Evolutionary conservation across 2,329 filamentous ascomycete species (phyloP).

Genomic region (Mariannaea sp.): DNA sequence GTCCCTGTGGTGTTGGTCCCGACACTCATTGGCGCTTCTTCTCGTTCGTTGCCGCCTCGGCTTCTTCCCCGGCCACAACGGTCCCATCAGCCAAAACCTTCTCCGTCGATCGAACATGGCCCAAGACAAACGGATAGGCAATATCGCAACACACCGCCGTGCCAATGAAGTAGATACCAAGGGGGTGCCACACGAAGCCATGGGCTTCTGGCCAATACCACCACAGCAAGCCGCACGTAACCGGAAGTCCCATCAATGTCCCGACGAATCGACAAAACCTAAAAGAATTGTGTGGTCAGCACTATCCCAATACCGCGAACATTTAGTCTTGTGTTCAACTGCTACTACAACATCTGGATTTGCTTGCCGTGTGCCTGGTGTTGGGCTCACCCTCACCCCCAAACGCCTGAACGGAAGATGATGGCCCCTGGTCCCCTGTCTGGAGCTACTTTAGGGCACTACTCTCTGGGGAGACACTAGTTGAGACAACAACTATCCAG

Average conservation of each 20-base stretch:
- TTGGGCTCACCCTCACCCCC: slow-evolving; percentile 3
- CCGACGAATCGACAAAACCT: slow-evolving; percentile 53
- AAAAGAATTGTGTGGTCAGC: slow-evolving; percentile 21
- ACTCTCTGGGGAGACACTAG: neutral
- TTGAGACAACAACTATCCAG: slow-evolving; percentile 9
- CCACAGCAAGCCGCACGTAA: slow-evolving; percentile 50
- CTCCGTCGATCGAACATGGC: slow-evolving; percentile 47
- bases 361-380: slow-evolving; percentile 1
- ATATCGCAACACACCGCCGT: slow-evolving; percentile 49
- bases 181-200: slow-evolving; percentile 50
- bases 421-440: slow-evolving; percentile 5
- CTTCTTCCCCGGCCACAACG: slow-evolving; percentile 34
- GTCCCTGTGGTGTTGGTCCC: neutral
- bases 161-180: slow-evolving; percentile 49
- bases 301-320: neutral
- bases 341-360: neutral
- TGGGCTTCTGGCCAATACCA: slow-evolving; percentile 58
- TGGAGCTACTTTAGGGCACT: slow-evolving; percentile 19
- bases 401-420: neutral
- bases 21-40: slow-evolving; percentile 30
- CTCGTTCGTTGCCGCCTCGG: slow-evolving; percentile 11
- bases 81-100: slow-evolving; percentile 45
- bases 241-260: slow-evolving; percentile 48
- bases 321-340: neutral
- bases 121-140: slow-evolving; percentile 51